These are phyloP conservation scores for Huntiella bhutanensis DNA, from an alignment of 2,329 filamentous ascomycete species.

Conservation along the genomic window DNA sequence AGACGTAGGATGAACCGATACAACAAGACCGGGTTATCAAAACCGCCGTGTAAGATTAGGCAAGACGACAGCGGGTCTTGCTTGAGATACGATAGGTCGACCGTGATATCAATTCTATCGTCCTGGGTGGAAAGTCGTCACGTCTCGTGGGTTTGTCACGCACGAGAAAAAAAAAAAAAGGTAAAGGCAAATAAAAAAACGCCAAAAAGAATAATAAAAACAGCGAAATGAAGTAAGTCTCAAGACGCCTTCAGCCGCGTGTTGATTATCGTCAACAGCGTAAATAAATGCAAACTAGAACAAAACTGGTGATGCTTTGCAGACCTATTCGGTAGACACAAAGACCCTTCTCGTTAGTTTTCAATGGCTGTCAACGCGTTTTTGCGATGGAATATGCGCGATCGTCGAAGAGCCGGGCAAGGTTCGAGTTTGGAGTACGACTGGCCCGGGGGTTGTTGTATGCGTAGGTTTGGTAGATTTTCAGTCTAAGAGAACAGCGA, in stretches of 20 bases:
- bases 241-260: not conserved
- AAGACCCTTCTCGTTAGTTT: not conserved
- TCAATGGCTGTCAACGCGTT: conserved; percentile 1
- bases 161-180: no score
- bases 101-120: not conserved
- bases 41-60: no score
- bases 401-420: conserved; percentile 4
- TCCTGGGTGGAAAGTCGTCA: no score
- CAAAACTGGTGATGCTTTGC: not conserved
- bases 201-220: not conserved
- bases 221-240: not conserved
- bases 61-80: no score
- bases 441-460: not conserved
- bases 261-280: not conserved
- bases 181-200: no score
- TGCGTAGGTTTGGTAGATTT: not conserved
- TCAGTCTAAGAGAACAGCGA: no score
- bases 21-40: no score
- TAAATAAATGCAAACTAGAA: not conserved
- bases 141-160: no score
- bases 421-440: conserved; percentile 4
- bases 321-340: not conserved
- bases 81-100: no score
- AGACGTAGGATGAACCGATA: no score
- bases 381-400: conserved; percentile 6